phyloP scores from a whole-genome alignment of 2,329 filamentous ascomycete species.

The Periconia macrospinosa region DNA sequence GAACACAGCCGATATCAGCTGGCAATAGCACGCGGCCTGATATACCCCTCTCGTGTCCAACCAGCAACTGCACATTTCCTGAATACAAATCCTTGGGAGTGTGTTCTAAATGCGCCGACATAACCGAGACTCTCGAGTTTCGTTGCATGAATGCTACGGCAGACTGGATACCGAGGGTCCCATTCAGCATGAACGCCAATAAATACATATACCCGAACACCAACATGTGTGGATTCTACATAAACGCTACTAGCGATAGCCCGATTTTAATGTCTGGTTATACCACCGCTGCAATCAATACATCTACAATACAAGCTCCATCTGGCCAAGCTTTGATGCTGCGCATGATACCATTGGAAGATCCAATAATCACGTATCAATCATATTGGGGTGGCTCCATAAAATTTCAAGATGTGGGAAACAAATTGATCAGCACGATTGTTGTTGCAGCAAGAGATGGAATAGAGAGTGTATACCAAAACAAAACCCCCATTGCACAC shows the following conservation, averaged over 20 bases:
- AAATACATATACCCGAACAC: slow-evolving; percentile 13
- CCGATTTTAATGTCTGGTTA: slow-evolving; percentile 25
- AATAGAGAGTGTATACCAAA: slow-evolving; percentile 5
- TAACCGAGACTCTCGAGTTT: not conserved
- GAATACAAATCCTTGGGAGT: slow-evolving; percentile 23
- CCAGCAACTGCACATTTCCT: slow-evolving; percentile 25
- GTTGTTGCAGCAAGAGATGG: slow-evolving; percentile 7
- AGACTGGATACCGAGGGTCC: not conserved
- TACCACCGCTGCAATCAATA: not conserved
- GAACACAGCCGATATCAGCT: slow-evolving; percentile 8
- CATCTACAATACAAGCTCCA: too few relatives aligned
- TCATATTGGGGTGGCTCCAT: slow-evolving; percentile 15
- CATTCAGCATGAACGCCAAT: not conserved
- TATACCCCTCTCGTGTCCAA: slow-evolving; percentile 27
- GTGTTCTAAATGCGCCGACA: slow-evolving; percentile 15
- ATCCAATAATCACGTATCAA: too few relatives aligned
- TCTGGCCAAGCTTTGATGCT: not conserved
- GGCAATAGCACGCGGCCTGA: slow-evolving; percentile 22
- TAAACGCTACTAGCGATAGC: slow-evolving; percentile 14
- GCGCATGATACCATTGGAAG: not conserved
- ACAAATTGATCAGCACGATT: slow-evolving; percentile 11
- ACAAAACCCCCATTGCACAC: slow-evolving; percentile 10
- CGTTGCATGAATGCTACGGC: not conserved
- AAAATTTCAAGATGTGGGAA: slow-evolving; percentile 13
- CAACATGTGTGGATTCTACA: slow-evolving; percentile 27